phyloP scores from a whole-genome alignment of 495 filamentous ascomycete species.

The Tetracladium marchalianum region DNA sequence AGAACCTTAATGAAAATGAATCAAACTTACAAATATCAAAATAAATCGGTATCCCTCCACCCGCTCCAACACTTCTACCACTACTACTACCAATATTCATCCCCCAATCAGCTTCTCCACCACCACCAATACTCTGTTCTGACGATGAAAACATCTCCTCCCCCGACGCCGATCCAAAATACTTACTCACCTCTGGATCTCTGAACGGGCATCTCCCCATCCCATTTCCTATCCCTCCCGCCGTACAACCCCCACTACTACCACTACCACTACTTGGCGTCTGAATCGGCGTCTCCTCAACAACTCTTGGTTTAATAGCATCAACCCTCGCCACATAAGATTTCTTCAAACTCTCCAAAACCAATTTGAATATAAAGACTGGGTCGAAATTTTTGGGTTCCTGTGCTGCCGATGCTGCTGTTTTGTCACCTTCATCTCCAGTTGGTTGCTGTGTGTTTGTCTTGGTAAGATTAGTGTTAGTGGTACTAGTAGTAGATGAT shows the following conservation, averaged over 20 bases:
- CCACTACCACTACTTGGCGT: too few relatives aligned
- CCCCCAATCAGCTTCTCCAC: background rate
- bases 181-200: constrained; percentile 5
- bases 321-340: constrained; percentile 10
- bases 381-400: constrained; percentile 5
- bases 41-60: constrained; percentile 2
- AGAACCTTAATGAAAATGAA: too few relatives aligned
- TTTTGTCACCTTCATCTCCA: too few relatives aligned
- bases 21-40: constrained; percentile 10
- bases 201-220: constrained; percentile 14
- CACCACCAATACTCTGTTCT: constrained; percentile 1
- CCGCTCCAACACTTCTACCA: background rate
- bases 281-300: too few relatives aligned
- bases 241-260: too few relatives aligned
- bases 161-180: background rate
- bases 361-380: constrained; percentile 9
- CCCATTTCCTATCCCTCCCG: constrained; percentile 2
- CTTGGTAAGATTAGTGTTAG: too few relatives aligned
- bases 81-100: background rate
- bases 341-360: constrained; percentile 13
- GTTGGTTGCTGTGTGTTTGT: too few relatives aligned
- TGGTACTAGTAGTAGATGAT: background rate
- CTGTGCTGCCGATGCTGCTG: too few relatives aligned
- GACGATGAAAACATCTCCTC: constrained; percentile 6
- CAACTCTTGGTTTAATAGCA: constrained; percentile 4